A percentile compares a stretch with the other conserved stretches of the same genome.
These are phyloP conservation scores for Fusarium papillatum DNA, from an alignment of 2,329 filamentous ascomycete species.

Conservation along the genomic window DNA sequence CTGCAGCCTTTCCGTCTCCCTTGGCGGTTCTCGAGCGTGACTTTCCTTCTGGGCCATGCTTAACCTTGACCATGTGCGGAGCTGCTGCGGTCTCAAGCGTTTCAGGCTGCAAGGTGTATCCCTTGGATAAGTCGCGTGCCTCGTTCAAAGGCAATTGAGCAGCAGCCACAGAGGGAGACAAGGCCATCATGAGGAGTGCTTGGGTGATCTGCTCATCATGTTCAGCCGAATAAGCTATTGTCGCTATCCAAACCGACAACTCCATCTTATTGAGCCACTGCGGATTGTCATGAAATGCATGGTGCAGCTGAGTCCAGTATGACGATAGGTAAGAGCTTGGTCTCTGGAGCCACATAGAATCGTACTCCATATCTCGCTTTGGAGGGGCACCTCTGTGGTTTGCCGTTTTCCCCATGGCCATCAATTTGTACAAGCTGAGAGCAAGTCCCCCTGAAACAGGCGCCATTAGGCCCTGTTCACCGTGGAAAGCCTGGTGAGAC, in stretches of 20 bases:
- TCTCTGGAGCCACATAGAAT: slow-evolving; percentile 27
- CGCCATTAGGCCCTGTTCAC: no score
- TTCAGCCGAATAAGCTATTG: not conserved
- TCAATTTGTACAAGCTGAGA: not conserved
- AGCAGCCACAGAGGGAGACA: no score
- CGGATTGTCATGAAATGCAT: slow-evolving; percentile 16
- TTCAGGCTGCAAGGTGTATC: no score
- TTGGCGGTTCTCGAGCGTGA: no score
- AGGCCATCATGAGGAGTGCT: not conserved
- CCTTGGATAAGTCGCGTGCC: no score
- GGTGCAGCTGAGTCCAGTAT: slow-evolving; percentile 33
- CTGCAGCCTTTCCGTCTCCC: no score
- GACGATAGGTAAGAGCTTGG: not conserved
- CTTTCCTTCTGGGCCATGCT: no score
- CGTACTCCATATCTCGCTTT: slow-evolving; percentile 16
- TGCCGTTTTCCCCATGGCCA: not conserved
- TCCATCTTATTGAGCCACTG: slow-evolving; percentile 32
- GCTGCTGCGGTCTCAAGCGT: no score
- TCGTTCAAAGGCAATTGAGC: no score
- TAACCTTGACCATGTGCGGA: no score
- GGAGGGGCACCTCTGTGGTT: not conserved
- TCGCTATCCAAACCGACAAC: slow-evolving; percentile 1
- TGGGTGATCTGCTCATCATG: not conserved
- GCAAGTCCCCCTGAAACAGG: not conserved
- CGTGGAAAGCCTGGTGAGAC: not conserved